A percentile compares a stretch with the other conserved stretches of the same genome.
These are phyloP conservation scores for Ogataea naganishii DNA, from an alignment of 805 yeast species.

Conservation along the genomic window DNA sequence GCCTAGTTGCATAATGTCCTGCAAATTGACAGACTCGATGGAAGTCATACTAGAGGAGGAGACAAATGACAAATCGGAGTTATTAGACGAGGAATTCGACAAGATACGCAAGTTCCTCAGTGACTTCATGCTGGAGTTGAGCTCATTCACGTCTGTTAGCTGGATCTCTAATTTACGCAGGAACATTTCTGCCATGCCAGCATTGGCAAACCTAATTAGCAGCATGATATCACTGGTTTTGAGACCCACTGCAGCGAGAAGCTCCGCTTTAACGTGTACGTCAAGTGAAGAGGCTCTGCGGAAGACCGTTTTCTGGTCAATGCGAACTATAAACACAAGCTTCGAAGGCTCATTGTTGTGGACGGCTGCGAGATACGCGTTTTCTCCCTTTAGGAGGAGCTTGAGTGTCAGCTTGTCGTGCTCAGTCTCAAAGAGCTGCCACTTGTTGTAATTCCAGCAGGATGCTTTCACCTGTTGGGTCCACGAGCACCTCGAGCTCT, in stretches of 20 bases:
- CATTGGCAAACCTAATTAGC: conserved; percentile 6
- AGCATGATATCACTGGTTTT: conserved; percentile 4
- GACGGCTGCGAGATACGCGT: conserved; percentile 3
- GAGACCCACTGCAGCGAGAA: conserved; percentile 3
- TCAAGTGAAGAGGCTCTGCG: conserved; percentile 13
- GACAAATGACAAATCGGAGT: conserved; percentile 13
- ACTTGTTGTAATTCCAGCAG: conserved; percentile 16
- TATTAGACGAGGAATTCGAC: conserved; percentile 16
- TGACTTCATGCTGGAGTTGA: neutral
- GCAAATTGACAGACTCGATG: neutral
- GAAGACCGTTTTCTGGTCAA: conserved; percentile 8
- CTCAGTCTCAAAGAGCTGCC: conserved; percentile 16
- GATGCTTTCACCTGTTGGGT: conserved; percentile 17
- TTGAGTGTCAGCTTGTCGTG: conserved; percentile 3
- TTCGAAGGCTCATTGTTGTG: conserved; percentile 1
- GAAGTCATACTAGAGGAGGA: conserved; percentile 10
- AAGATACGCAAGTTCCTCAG: conserved; percentile 1
- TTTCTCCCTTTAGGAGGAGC: conserved; percentile 3
- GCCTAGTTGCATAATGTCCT: conserved; percentile 5
- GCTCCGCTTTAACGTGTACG: conserved; percentile 9
- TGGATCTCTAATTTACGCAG: conserved; percentile 4
- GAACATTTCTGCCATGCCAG: conserved; percentile 3
- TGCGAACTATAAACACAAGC: conserved; percentile 10
- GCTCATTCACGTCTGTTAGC: conserved; percentile 4
- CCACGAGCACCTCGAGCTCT: conserved; percentile 8